phyloP scores from a whole-genome alignment of 768 basidiomycete genomes.

The Boletales sp. region DNA sequence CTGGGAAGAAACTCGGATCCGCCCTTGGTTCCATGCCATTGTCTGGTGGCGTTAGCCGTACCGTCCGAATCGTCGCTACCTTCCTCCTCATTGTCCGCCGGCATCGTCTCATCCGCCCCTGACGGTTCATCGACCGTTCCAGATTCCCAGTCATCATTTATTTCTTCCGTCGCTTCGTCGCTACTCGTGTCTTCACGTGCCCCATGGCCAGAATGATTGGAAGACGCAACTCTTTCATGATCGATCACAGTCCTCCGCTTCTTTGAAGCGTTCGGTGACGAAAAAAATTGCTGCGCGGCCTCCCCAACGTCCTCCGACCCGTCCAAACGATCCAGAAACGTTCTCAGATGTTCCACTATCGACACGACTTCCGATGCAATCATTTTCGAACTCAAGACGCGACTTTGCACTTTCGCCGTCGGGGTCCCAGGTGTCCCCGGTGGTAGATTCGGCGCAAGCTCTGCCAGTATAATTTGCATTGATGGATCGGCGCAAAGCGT shows the following conservation, averaged over 20 bases:
- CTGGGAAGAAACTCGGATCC: conserved; percentile 81
- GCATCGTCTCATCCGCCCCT: conserved; percentile 33
- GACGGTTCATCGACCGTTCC: conserved; percentile 35
- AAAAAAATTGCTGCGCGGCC: conserved; percentile 15
- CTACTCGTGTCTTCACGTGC: conserved; percentile 20
- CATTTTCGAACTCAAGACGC: conserved; percentile 74
- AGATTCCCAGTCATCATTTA: conserved; percentile 39
- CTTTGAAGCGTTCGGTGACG: conserved; percentile 4
- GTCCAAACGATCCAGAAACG: conserved; percentile 34
- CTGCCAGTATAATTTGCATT: conserved; percentile 44
- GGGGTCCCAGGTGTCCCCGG: conserved; percentile 40
- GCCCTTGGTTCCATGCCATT: conserved; percentile 14
- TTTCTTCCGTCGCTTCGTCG: conserved; percentile 4
- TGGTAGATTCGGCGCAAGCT: conserved; percentile 37
- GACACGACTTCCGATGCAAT: conserved; percentile 56
- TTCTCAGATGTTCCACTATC: conserved; percentile 49
- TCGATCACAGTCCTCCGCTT: conserved; percentile 3
- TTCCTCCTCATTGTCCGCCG: conserved; percentile 28
- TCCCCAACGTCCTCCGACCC: conserved; percentile 15
- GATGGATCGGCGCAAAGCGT: conserved; percentile 47
- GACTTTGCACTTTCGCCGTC: conserved; percentile 60
- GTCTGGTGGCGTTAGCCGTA: conserved; percentile 5
- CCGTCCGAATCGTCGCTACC: conserved; percentile 21
- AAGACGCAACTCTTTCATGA: background rate
- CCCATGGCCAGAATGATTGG: conserved; percentile 4